Conservation (phyloP, 257 asterid genomes). For the Plantago major region DNA sequence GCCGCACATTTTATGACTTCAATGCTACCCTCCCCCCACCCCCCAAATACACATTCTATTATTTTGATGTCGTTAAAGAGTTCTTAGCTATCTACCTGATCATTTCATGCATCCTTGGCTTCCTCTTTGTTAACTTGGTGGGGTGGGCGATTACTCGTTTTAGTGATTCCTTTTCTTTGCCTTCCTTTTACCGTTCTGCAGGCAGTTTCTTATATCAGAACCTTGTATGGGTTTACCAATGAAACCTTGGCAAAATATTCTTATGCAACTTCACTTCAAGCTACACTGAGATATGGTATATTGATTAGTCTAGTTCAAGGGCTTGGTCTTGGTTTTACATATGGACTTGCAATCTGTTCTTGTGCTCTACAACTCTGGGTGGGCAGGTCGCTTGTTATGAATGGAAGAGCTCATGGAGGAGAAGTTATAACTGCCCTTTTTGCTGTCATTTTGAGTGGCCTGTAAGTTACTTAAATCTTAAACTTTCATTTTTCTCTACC, state of each 20-base stretch:
- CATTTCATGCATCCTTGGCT: no score
- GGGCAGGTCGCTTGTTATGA: conserved; percentile 79
- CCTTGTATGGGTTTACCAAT: conserved; percentile 87
- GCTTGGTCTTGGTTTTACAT: conserved; percentile 99
- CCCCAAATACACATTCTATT: no score
- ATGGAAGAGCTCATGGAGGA: conserved; percentile 87
- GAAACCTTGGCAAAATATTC: conserved; percentile 98
- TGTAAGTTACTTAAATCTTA: conserved; percentile 52
- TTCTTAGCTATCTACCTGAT: no score
- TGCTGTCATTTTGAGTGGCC: conserved; percentile 98
- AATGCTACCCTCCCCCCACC: no score
- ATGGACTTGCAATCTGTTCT: conserved; percentile 99
- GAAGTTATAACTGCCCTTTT: conserved; percentile 85
- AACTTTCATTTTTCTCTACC: conserved; percentile 18
- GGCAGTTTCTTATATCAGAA: conserved; percentile 94
- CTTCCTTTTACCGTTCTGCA: conserved; percentile 27
- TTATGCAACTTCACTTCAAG: conserved; percentile 97
- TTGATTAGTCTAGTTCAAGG: conserved; percentile 99
- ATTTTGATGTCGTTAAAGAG: no score
- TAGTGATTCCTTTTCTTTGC: neutral
- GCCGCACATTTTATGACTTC: no score
- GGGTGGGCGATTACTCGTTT: neutral
- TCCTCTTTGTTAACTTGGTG: no score
- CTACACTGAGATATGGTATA: conserved; percentile 96
- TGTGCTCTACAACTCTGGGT: conserved; percentile 99